Percentiles rank a stretch among this genome's conserved stretches.
Evolutionary conservation across 2,329 filamentous ascomycete genomes (phyloP).

Genomic region (Emmonsia crescens): DNA sequence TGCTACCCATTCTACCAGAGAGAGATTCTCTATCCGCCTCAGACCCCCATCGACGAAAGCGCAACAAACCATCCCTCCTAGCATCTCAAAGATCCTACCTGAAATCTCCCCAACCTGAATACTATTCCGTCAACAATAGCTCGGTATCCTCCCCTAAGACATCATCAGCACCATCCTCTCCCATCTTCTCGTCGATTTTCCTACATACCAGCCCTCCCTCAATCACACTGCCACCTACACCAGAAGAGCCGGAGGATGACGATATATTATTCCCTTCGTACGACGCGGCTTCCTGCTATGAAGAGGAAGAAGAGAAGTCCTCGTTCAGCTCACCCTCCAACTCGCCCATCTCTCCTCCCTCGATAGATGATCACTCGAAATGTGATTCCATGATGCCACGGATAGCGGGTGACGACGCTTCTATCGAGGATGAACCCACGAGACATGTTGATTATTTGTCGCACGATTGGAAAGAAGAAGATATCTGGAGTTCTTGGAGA

Average conservation of each 20-base stretch:
- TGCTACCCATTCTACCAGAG: conserved; percentile 23
- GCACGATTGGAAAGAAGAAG: conserved; percentile 86
- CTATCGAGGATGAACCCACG: conserved; percentile 62
- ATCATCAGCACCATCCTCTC: conserved; percentile 30
- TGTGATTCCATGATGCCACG: neutral
- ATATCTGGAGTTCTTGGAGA: conserved; percentile 96
- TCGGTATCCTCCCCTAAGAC: conserved; percentile 23
- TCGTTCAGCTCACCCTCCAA: conserved; percentile 14
- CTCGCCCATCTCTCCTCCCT: conserved; percentile 5
- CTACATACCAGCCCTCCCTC: conserved; percentile 22
- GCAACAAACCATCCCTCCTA: neutral
- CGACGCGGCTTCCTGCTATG: conserved; percentile 18
- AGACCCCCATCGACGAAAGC: conserved; percentile 19
- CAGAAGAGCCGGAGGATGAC: conserved; percentile 19
- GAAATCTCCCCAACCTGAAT: neutral
- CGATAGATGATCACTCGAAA: neutral
- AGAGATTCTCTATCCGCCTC: conserved; percentile 23
- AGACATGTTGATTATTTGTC: conserved; percentile 93
- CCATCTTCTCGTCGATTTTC: conserved; percentile 23
- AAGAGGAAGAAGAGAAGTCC: conserved; percentile 14
- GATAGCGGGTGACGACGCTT: conserved; percentile 58
- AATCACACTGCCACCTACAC: conserved; percentile 22
- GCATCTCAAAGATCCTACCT: conserved; percentile 16
- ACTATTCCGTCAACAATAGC: conserved; percentile 6
- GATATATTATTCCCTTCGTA: conserved; percentile 38